Evolutionary conservation across 2,329 filamentous ascomycete genomes (phyloP).

Genomic region (Huntiella savannae): DNA sequence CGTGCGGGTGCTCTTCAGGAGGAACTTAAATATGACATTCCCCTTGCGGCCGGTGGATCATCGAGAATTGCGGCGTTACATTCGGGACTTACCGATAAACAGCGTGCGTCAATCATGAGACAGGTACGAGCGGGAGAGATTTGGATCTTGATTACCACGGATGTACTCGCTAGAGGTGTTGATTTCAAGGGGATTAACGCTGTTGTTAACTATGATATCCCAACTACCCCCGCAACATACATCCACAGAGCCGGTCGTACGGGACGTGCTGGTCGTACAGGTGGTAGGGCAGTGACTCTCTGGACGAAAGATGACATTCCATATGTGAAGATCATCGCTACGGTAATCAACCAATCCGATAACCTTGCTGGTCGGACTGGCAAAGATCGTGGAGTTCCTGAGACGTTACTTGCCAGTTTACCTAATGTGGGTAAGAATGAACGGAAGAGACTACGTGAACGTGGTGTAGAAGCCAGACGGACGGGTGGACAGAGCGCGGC

Average conservation of each 20-base stretch:
- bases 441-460: slow-evolving; percentile 61
- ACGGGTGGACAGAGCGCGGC: slow-evolving; percentile 29
- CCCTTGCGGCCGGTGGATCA: slow-evolving; percentile 66
- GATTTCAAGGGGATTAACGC: slow-evolving; percentile 92
- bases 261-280: slow-evolving; percentile 68
- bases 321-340: slow-evolving; percentile 75
- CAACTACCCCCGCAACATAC: slow-evolving; percentile 74
- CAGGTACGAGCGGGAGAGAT: slow-evolving; percentile 81
- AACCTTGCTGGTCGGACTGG: slow-evolving; percentile 40
- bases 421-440: slow-evolving; percentile 70
- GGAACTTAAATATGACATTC: slow-evolving; percentile 88
- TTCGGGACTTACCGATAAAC: slow-evolving; percentile 59
- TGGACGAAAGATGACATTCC: slow-evolving; percentile 92
- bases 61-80: slow-evolving; percentile 78
- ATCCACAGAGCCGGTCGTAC: slow-evolving; percentile 88
- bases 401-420: slow-evolving; percentile 76
- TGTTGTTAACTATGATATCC: slow-evolving; percentile 94
- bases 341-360: slow-evolving; percentile 73
- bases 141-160: slow-evolving; percentile 92
- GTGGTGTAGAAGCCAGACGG: slow-evolving; percentile 57
- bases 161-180: slow-evolving; percentile 76
- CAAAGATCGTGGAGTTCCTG: slow-evolving; percentile 43
- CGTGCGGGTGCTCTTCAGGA: slow-evolving; percentile 72
- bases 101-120: slow-evolving; percentile 66
- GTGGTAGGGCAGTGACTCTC: slow-evolving; percentile 78